Base-by-base conservation (phyloP, 106 monocot genomes). In the Cymbidium sinense region DNA sequence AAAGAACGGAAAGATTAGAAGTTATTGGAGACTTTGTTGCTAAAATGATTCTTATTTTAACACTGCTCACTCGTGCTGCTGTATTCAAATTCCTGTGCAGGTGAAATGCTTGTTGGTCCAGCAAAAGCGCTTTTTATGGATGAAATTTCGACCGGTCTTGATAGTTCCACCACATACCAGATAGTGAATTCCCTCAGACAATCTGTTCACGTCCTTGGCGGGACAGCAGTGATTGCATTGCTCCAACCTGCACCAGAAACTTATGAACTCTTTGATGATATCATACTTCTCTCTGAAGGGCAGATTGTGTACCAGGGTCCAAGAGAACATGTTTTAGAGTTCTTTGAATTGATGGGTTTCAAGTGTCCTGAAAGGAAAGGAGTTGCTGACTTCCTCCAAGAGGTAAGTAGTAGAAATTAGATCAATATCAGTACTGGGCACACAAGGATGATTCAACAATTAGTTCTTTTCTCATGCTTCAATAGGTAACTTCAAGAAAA, bases 211-310 rank as follows among this genome's bases (percentile, higher is more conserved):
- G 81, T 86, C 61, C 86, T 86, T 25, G 78, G 76, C 17, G 88
- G 86, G 30, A 88, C 88, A 8, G 83, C 86, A 29, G 73, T 86
- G 11, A 88, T 88, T 29, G 74, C 88, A 5, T 37, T 88, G 58
- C 83, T 88, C 50, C 88, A 88, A 52, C 83, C 88, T 29, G 88
- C 88, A 31, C 88, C 88, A 5, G 88, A 88, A 82, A 88, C 88
- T 0, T 88, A 83, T 27, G 80, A 88, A 35, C 78, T 88, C 13
- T 88, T 88, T 34, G 88, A 88, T 20, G 88, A 88, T 51, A 83
- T 88, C 61, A 86, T 88, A 21, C 88, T 88, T 54, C 78, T 88
- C 11, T 88, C 88, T 8, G 88, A 88, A 55, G 88, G 88, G 2
- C 86, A 79, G 43, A 58, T 86, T 10, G 86, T 88, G 33, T 88